Conservation (phyloP, 805 yeast species). For the Wickerhamomyces ciferrii region DNA sequence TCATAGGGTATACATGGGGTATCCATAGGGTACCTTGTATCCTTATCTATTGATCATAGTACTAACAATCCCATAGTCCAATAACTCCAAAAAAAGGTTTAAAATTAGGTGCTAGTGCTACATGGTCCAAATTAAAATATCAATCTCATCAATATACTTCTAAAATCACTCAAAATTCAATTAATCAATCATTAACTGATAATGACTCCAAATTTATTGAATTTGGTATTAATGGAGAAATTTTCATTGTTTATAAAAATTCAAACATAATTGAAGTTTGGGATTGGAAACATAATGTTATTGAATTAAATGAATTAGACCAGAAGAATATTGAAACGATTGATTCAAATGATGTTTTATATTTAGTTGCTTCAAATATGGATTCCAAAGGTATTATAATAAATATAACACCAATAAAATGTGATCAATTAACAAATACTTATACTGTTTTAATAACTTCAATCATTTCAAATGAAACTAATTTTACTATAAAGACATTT, state of each 20-base stretch:
- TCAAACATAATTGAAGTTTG: conserved; percentile 26
- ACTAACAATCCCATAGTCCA: conserved; percentile 9
- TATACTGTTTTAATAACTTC: conserved; percentile 16
- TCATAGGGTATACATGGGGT: too few relatives aligned
- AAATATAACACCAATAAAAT: conserved; percentile 20
- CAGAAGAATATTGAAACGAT: conserved; percentile 7
- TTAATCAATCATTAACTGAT: background rate
- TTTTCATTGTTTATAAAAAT: conserved; percentile 23
- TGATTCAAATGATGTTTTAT: conserved; percentile 11
- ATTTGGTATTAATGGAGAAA: conserved; percentile 34
- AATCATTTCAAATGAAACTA: conserved; percentile 5
- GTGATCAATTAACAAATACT: conserved; percentile 14
- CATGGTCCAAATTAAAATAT: conserved; percentile 23
- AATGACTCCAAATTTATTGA: conserved; percentile 13
- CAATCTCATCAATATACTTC: conserved; percentile 4
- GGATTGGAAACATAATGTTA: conserved; percentile 31
- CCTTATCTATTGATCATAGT: background rate
- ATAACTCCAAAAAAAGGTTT: conserved; percentile 16
- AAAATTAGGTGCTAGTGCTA: conserved; percentile 18
- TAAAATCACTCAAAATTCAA: conserved; percentile 5
- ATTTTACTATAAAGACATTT: conserved; percentile 10
- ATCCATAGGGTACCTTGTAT: too few relatives aligned
- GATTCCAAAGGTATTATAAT: conserved; percentile 14
- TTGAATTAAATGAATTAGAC: conserved; percentile 2
- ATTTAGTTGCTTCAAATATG: conserved; percentile 21